A percentile compares a stretch with the other conserved stretches of the same genome.
phyloP scores from a whole-genome alignment of 1,284 basidiomycete genomes.

The Ceratobasidium sp. region DNA sequence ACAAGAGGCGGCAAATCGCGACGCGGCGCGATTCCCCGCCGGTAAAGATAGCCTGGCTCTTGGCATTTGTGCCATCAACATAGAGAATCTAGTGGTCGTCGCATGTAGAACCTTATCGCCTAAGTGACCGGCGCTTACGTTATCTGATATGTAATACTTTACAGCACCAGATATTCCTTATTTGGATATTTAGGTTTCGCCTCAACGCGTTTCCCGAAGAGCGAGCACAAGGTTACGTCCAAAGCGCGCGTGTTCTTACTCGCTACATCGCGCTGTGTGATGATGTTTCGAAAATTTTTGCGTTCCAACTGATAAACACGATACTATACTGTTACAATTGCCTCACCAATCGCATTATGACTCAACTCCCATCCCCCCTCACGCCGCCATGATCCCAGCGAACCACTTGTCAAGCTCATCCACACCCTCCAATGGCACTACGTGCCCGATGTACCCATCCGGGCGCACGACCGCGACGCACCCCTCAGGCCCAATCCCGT shows the following conservation, averaged over 20 bases:
- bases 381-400: slow-evolving; percentile 57
- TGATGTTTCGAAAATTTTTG: background rate
- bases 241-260: background rate
- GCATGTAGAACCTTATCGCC: background rate
- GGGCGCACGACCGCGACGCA: slow-evolving; percentile 77
- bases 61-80: background rate
- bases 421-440: slow-evolving; percentile 65
- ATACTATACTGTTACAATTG: slow-evolving; percentile 7
- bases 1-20: background rate
- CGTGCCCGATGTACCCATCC: slow-evolving; percentile 77
- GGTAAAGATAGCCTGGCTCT: background rate
- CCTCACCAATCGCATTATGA: background rate
- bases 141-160: background rate
- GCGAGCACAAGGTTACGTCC: background rate
- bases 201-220: background rate
- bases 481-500: slow-evolving; percentile 69
- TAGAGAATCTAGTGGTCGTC: background rate
- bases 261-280: background rate
- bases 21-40: background rate
- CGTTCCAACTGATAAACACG: background rate
- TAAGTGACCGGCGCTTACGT: background rate
- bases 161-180: background rate
- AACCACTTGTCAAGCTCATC: slow-evolving; percentile 69
- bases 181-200: background rate
- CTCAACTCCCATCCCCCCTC: background rate